These are phyloP conservation scores for Pythium aristosporum DNA, from an alignment of 352 stramenopile species.

Conservation along the genomic window DNA sequence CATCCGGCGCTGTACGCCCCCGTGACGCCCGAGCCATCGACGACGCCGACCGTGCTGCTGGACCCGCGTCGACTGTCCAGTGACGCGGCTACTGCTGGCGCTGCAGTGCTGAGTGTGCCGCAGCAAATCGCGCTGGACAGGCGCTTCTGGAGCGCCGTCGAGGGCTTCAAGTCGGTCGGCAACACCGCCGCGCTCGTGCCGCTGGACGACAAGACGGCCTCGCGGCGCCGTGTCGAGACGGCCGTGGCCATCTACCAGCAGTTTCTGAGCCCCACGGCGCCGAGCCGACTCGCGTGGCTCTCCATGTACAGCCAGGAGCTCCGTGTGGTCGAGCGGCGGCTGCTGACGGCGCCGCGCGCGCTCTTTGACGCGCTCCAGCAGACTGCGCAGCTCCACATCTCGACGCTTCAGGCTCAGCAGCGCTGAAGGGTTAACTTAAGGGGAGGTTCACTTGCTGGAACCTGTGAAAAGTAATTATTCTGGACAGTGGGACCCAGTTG, in stretches of 20 bases:
- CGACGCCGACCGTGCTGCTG: neutral
- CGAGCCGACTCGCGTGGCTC: constrained; percentile 39
- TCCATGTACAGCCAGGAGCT: constrained; percentile 54
- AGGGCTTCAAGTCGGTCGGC: constrained; percentile 54
- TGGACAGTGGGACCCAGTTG: constrained; percentile 21
- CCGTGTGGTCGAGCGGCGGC: constrained; percentile 26
- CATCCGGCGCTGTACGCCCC: constrained; percentile 50
- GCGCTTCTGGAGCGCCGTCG: constrained; percentile 68
- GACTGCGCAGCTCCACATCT: constrained; percentile 50
- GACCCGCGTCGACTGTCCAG: neutral
- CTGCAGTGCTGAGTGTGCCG: neutral
- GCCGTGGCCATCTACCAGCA: constrained; percentile 47
- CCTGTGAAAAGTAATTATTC: constrained; percentile 18
- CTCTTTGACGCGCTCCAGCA: constrained; percentile 62
- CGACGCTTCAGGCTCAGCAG: constrained; percentile 27
- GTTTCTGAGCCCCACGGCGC: constrained; percentile 30
- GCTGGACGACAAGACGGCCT: constrained; percentile 37
- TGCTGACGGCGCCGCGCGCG: constrained; percentile 30
- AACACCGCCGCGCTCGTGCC: constrained; percentile 21
- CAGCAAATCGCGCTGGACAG: constrained; percentile 32
- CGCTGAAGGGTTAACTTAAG: constrained; percentile 10
- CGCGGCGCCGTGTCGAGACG: constrained; percentile 36
- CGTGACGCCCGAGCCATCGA: neutral
- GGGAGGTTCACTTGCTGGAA: neutral
- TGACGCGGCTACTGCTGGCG: neutral